Evolutionary conservation across 495 filamentous ascomycete genomes (phyloP).

Genomic region (Xanthoparmelia taractica): DNA sequence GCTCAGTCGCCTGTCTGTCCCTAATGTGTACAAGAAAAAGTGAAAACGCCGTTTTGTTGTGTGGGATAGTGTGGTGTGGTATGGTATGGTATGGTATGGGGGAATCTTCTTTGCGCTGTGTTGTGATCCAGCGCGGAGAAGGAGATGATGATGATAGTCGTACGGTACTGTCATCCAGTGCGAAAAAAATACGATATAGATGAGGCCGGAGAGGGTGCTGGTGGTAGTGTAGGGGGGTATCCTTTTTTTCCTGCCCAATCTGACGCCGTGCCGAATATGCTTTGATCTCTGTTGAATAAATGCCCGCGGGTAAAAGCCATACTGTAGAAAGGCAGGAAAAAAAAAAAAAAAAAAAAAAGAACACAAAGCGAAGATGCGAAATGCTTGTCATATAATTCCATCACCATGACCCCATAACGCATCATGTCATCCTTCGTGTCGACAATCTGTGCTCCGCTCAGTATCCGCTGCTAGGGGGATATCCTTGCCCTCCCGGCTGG

Average conservation of each 20-base stretch:
- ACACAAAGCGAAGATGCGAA: not conserved
- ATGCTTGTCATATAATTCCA: not conserved
- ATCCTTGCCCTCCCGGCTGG: slow-evolving; percentile 16
- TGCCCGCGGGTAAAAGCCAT: not conserved
- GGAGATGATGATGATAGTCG: not conserved
- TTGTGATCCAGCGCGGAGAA: not conserved
- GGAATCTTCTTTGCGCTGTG: not conserved
- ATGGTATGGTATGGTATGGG: not conserved
- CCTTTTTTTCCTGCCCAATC: not conserved
- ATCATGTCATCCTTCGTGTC: not conserved
- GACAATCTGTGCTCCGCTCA: not conserved
- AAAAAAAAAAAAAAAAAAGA: not conserved
- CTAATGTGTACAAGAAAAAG: not conserved
- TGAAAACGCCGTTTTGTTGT: not conserved
- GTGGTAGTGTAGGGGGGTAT: not conserved
- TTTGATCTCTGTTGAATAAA: not conserved
- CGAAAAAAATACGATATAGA: not conserved
- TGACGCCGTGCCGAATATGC: not conserved
- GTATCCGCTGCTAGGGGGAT: slow-evolving; percentile 20
- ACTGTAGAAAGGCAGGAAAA: not conserved
- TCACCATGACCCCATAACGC: slow-evolving; percentile 4
- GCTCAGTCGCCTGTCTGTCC: not conserved
- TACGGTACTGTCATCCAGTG: not conserved
- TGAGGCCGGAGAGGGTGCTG: not conserved
- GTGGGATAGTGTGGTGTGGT: not conserved